Conservation (phyloP, 2,329 filamentous ascomycete genomes). For the Chrysoporthe deuterocubensis region DNA sequence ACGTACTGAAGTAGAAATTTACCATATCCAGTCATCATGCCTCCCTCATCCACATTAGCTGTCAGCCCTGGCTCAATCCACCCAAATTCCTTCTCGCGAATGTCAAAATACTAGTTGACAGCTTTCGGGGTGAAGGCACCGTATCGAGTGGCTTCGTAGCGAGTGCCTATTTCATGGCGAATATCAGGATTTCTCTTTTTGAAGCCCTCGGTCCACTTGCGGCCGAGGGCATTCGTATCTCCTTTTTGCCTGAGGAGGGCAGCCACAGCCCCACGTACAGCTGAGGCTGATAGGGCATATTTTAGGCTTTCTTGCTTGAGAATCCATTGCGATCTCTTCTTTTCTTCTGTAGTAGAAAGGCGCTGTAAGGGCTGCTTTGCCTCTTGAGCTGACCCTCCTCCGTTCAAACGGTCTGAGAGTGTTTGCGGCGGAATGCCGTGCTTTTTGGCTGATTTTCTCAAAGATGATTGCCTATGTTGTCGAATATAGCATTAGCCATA, state of each 20-base stretch:
- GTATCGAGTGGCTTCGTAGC: not conserved
- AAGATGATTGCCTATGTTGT: not conserved
- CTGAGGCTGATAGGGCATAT: not conserved
- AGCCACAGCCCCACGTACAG: not conserved
- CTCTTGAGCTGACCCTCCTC: too few species aligned
- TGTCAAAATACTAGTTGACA: slow-evolving; percentile 6
- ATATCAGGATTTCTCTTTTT: not conserved
- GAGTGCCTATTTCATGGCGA: not conserved
- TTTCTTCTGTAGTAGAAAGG: too few species aligned
- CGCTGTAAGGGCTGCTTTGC: too few species aligned
- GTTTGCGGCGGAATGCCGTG: too few species aligned
- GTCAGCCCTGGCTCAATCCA: not conserved
- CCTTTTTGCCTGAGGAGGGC: not conserved
- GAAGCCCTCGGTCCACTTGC: not conserved
- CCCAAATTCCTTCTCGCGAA: not conserved
- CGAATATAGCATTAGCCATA: not conserved
- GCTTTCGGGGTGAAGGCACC: not conserved
- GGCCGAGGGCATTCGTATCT: not conserved
- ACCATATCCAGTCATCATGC: too few species aligned
- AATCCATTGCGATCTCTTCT: too few species aligned
- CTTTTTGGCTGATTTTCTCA: not conserved
- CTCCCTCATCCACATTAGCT: too few species aligned
- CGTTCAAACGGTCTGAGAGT: not conserved
- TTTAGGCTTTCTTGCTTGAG: not conserved
- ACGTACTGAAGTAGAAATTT: too few species aligned